These are phyloP conservation scores for Daldinia decipiens DNA, from an alignment of 495 filamentous ascomycete genomes.

Conservation along the genomic window DNA sequence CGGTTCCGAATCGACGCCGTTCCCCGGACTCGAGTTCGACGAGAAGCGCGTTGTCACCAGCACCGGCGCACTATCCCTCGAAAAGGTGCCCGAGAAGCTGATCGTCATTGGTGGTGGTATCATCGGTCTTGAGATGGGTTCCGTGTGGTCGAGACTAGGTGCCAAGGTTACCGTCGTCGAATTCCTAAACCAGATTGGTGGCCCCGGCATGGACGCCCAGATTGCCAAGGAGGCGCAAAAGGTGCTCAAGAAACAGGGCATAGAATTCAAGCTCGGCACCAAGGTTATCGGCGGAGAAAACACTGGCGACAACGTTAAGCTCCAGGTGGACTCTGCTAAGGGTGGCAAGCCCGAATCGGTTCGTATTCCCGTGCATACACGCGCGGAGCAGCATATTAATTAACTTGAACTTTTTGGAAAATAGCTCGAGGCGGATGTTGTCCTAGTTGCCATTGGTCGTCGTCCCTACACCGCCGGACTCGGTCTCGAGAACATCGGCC, in stretches of 20 bases:
- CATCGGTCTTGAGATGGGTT: slow-evolving; percentile 98
- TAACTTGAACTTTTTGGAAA: slow-evolving; percentile 21
- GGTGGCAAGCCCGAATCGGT: slow-evolving; percentile 93
- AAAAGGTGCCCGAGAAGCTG: slow-evolving; percentile 96
- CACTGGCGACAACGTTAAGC: slow-evolving; percentile 75
- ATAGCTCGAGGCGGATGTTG: slow-evolving; percentile 92
- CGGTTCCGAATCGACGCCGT: slow-evolving; percentile 91
- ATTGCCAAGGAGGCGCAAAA: slow-evolving; percentile 93
- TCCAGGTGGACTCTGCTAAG: slow-evolving; percentile 92
- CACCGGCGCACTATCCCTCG: slow-evolving; percentile 89
- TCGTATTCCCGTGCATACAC: slow-evolving; percentile 48
- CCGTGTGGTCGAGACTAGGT: slow-evolving; percentile 94
- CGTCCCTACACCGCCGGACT: slow-evolving; percentile 93
- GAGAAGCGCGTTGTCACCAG: slow-evolving; percentile 97
- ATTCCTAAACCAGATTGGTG: slow-evolving; percentile 95
- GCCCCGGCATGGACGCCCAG: slow-evolving; percentile 96
- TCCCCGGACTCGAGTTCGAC: slow-evolving; percentile 94
- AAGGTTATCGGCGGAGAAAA: slow-evolving; percentile 91
- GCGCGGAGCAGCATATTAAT: background rate
- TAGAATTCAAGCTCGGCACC: slow-evolving; percentile 97
- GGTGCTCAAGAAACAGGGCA: slow-evolving; percentile 94
- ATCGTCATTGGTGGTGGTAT: slow-evolving; percentile 98
- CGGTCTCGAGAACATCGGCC: slow-evolving; percentile 89
- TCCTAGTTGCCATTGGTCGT: slow-evolving; percentile 96
- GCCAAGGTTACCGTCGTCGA: slow-evolving; percentile 96